Conservation (phyloP, 441 rosid species). For the Manihot esculenta region DNA sequence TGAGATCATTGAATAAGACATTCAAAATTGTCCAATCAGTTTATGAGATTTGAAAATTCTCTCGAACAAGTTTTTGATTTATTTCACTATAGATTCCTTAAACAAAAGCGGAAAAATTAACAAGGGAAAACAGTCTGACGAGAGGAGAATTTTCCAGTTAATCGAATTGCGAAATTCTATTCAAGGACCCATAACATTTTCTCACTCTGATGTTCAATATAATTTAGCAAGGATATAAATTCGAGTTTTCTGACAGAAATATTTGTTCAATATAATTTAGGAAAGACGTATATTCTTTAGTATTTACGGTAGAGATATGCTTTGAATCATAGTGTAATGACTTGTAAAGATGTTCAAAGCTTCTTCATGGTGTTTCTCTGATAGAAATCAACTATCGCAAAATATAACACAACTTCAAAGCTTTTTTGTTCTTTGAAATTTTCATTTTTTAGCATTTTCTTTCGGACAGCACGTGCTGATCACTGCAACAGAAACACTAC, state of each 20-base stretch:
- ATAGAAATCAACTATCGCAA: constrained; percentile 46
- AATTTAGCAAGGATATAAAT: no score
- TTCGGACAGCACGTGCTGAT: constrained; percentile 43
- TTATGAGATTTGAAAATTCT: no score
- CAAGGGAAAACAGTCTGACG: no score
- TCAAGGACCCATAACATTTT: no score
- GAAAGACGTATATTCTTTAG: constrained; percentile 48
- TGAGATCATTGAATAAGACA: no score
- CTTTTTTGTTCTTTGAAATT: constrained; percentile 19
- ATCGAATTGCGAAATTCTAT: no score
- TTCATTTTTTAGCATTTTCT: constrained; percentile 14
- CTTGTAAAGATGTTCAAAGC: constrained; percentile 53
- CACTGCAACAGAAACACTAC: constrained; percentile 23
- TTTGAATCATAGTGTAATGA: constrained; percentile 43
- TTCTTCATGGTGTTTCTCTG: constrained; percentile 46
- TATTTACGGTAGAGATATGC: constrained; percentile 51
- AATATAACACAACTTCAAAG: constrained; percentile 39
- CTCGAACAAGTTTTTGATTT: no score
- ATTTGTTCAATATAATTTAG: constrained; percentile 42
- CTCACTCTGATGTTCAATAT: no score
- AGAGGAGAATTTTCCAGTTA: no score
- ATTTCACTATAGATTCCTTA: no score
- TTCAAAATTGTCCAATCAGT: no score
- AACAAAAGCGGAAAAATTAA: no score
- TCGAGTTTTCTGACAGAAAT: constrained; percentile 33